Conservation (phyloP, 306 rosid species). For the Medicago arabica region DNA sequence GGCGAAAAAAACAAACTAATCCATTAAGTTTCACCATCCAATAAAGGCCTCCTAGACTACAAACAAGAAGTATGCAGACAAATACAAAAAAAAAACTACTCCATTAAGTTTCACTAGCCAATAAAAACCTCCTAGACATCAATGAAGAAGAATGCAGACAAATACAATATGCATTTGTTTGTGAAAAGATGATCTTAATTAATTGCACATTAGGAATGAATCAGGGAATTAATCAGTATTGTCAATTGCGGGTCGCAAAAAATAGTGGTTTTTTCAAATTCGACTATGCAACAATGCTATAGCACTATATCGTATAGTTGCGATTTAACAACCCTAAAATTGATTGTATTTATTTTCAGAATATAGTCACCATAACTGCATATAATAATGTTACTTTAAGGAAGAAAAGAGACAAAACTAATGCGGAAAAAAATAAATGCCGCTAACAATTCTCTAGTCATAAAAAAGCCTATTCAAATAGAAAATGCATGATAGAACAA, state of each 20-base stretch:
- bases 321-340: background rate
- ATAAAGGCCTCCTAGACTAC: constrained; percentile 27
- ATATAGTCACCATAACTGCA: constrained; percentile 18
- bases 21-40: constrained; percentile 16
- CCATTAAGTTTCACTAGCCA: constrained; percentile 12
- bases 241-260: background rate
- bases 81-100: background rate
- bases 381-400: constrained; percentile 29
- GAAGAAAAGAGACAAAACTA: constrained; percentile 3
- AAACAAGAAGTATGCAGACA: constrained; percentile 25
- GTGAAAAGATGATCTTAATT: constrained; percentile 23
- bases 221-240: constrained; percentile 12
- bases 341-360: constrained; percentile 20
- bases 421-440: constrained; percentile 28
- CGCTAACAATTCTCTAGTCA: background rate
- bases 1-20: constrained; percentile 11
- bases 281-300: background rate
- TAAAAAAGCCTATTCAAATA: background rate
- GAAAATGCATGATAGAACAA: constrained; percentile 30
- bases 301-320: background rate
- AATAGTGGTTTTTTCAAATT: background rate
- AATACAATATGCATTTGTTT: constrained; percentile 16
- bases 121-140: constrained; percentile 30
- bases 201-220: constrained; percentile 31
- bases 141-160: constrained; percentile 32